Conservation (phyloP, 2,329 filamentous ascomycete genomes). For the Onygenales sp. region DNA sequence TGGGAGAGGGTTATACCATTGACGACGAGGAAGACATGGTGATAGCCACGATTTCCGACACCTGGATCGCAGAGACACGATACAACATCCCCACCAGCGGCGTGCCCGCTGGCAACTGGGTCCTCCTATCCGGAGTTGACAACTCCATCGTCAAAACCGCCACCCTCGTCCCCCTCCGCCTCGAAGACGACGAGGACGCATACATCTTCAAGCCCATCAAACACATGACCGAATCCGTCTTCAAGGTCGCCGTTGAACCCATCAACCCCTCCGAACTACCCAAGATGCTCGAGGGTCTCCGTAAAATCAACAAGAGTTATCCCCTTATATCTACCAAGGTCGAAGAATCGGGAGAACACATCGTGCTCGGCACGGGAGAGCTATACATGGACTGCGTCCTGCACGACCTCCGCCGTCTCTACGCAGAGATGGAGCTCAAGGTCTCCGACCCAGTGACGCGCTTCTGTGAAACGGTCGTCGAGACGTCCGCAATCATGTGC, state of each 20-base stretch:
- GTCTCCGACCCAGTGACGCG: conserved; percentile 95
- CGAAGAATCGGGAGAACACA: conserved; percentile 93
- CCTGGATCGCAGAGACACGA: conserved; percentile 82
- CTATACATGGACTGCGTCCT: conserved; percentile 99
- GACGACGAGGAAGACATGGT: conserved; percentile 99
- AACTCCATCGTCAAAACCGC: conserved; percentile 98
- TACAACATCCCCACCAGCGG: conserved; percentile 90
- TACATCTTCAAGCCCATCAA: conserved; percentile 90
- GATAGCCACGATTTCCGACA: conserved; percentile 69
- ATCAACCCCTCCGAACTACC: conserved; percentile 96
- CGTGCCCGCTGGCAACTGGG: conserved; percentile 87
- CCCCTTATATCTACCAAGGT: conserved; percentile 94
- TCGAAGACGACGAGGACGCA: conserved; percentile 81
- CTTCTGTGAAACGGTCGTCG: conserved; percentile 96
- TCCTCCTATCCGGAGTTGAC: conserved; percentile 84
- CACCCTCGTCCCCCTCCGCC: conserved; percentile 69
- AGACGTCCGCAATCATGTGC: conserved; percentile 95
- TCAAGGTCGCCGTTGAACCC: conserved; percentile 95
- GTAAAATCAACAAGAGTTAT: conserved; percentile 97
- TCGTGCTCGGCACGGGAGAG: conserved; percentile 89
- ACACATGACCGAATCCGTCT: conserved; percentile 94
- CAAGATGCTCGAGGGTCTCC: conserved; percentile 95
- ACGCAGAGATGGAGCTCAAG: conserved; percentile 98
- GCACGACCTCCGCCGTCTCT: conserved; percentile 85
- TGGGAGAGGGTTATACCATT: conserved; percentile 90